Evolutionary conservation across 352 stramenopile species (phyloP).

Genomic region (Halophytophthora polymorphica): DNA sequence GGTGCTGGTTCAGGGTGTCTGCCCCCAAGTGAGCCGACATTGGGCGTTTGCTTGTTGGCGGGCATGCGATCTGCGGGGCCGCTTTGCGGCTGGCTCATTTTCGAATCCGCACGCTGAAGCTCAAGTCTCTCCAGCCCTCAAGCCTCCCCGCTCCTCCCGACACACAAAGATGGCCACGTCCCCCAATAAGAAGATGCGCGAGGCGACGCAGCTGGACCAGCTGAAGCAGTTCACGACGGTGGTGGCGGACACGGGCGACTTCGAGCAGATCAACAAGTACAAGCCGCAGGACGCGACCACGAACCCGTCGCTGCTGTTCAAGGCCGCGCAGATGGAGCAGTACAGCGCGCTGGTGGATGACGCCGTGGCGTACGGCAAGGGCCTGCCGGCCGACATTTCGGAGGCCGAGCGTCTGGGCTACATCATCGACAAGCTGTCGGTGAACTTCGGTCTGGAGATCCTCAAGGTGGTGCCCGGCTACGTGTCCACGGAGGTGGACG

Average conservation of each 20-base stretch:
- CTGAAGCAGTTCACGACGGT: conserved; percentile 97
- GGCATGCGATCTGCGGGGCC: not conserved
- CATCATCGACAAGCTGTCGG: conserved; percentile 97
- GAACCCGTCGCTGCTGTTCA: conserved; percentile 99
- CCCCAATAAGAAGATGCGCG: conserved; percentile 75
- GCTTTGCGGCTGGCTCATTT: conserved; percentile 40
- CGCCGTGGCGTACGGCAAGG: conserved; percentile 92
- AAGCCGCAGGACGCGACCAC: conserved; percentile 98
- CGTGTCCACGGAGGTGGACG: conserved; percentile 99
- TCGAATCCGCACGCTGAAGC: conserved; percentile 57
- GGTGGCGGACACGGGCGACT: conserved; percentile 97
- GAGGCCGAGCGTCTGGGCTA: conserved; percentile 87
- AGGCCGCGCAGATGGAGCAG: conserved; percentile 94
- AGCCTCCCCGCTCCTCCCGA: not conserved
- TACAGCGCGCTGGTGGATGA: conserved; percentile 96
- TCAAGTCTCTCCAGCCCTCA: conserved; percentile 24
- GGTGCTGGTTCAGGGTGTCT: not conserved
- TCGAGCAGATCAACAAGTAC: conserved; percentile 88
- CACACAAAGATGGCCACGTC: conserved; percentile 42
- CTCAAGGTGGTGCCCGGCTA: conserved; percentile 96
- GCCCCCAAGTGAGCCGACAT: not conserved
- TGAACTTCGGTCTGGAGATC: conserved; percentile 98
- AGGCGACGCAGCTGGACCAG: conserved; percentile 89
- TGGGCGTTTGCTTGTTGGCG: not conserved
- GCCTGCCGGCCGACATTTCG: conserved; percentile 49